phyloP scores from a whole-genome alignment of 1,139 yeast genomes.

The Diutina ranongensis region DNA sequence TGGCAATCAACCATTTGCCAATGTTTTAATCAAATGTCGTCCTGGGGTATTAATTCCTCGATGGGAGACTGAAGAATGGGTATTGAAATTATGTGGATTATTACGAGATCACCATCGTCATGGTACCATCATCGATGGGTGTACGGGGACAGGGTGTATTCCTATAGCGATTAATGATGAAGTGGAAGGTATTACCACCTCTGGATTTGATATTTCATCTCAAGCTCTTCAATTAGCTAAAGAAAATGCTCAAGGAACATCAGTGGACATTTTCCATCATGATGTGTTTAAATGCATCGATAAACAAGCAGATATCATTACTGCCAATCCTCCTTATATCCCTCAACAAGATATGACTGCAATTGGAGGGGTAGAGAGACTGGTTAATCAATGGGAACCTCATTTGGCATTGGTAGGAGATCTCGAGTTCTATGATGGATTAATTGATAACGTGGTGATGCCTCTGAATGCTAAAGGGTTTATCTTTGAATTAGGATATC shows the following conservation, averaged over 20 bases:
- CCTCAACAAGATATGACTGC: slow-evolving; percentile 31
- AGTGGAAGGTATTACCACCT: slow-evolving; percentile 19
- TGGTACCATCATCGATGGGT: slow-evolving; percentile 47
- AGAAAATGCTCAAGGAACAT: slow-evolving; percentile 24
- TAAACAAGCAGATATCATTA: slow-evolving; percentile 18
- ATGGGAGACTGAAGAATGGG: slow-evolving; percentile 96
- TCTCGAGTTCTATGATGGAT: slow-evolving; percentile 51
- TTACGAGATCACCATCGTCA: neutral
- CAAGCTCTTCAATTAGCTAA: slow-evolving; percentile 40
- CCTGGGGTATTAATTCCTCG: slow-evolving; percentile 76
- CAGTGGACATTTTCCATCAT: slow-evolving; percentile 18
- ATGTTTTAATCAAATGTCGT: slow-evolving; percentile 44
- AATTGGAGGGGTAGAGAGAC: slow-evolving; percentile 30
- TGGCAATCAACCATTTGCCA: slow-evolving; percentile 81
- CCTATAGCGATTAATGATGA: slow-evolving; percentile 39
- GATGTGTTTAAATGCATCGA: slow-evolving; percentile 5
- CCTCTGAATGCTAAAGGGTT: slow-evolving; percentile 28
- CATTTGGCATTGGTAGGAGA: slow-evolving; percentile 65
- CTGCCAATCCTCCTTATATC: slow-evolving; percentile 88
- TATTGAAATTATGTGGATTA: slow-evolving; percentile 25
- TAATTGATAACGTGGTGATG: slow-evolving; percentile 32
- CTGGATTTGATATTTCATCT: slow-evolving; percentile 51
- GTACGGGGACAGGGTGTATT: slow-evolving; percentile 90
- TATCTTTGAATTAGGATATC: slow-evolving; percentile 31
- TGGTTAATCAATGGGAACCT: slow-evolving; percentile 72